Evolutionary conservation across 768 basidiomycete genomes (phyloP).

Genomic region (Imleria badia): DNA sequence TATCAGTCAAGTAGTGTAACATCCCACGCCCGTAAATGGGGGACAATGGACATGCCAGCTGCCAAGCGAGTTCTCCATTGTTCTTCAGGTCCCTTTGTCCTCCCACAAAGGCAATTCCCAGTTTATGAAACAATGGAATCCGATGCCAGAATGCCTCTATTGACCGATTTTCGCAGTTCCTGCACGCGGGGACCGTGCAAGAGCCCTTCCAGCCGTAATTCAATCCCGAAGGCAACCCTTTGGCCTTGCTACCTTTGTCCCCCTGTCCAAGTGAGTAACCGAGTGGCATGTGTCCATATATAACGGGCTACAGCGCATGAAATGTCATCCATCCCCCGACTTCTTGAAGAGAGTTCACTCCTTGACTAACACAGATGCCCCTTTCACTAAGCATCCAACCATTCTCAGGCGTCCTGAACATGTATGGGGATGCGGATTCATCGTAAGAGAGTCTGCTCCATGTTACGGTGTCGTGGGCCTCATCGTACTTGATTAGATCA

Average conservation of each 20-base stretch:
- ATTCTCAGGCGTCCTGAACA: conserved; percentile 53
- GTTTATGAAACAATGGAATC: conserved; percentile 27
- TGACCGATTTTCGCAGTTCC: neutral
- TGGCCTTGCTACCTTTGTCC: conserved; percentile 29
- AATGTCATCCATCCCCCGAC: conserved; percentile 14
- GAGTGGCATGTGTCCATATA: conserved; percentile 28
- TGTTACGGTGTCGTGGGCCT: conserved; percentile 4
- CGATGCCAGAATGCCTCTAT: neutral
- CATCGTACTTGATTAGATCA: conserved; percentile 47
- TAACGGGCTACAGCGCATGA: conserved; percentile 14
- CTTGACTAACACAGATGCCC: conserved; percentile 50
- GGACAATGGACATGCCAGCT: conserved; percentile 17
- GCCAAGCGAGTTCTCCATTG: conserved; percentile 32
- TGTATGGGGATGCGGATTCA: conserved; percentile 68
- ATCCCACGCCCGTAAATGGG: neutral
- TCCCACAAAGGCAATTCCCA: conserved; percentile 27
- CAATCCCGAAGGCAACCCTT: conserved; percentile 2
- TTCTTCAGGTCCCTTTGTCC: conserved; percentile 28
- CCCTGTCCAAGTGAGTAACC: conserved; percentile 26
- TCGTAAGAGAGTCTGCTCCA: conserved; percentile 45
- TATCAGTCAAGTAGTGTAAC: neutral
- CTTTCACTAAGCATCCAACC: conserved; percentile 66
- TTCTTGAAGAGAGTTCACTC: conserved; percentile 10
- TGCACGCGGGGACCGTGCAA: neutral
- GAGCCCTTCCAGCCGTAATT: neutral